phyloP scores from a whole-genome alignment of 805 yeast species.

The Ogataea degrootiae region DNA sequence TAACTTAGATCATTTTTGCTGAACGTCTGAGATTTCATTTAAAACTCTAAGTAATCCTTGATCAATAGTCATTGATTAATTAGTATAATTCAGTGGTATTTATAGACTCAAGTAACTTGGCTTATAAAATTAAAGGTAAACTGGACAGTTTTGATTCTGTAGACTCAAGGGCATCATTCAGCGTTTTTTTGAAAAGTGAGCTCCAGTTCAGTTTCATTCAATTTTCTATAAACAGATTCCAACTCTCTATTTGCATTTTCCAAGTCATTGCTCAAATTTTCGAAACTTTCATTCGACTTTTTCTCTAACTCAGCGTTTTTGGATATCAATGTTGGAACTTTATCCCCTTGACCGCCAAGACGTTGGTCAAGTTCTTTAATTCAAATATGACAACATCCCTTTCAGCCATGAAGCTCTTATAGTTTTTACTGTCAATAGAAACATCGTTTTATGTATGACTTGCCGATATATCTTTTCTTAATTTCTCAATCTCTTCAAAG shows the following conservation, averaged over 20 bases:
- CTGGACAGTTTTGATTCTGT: constrained; percentile 8
- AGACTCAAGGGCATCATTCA: constrained; percentile 13
- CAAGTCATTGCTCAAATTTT: not conserved
- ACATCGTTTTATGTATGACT: constrained; percentile 65
- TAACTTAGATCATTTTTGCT: not conserved
- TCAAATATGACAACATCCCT: constrained; percentile 46
- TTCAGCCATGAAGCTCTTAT: constrained; percentile 36
- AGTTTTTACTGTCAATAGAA: constrained; percentile 50
- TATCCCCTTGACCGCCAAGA: constrained; percentile 44
- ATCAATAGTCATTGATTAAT: too few relatives aligned
- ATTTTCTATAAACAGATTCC: not conserved
- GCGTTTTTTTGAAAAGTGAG: constrained; percentile 8
- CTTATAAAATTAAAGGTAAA: constrained; percentile 4
- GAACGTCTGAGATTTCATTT: not conserved
- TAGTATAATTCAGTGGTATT: not conserved
- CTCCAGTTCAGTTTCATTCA: constrained; percentile 4
- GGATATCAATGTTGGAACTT: constrained; percentile 36
- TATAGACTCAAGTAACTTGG: constrained; percentile 5
- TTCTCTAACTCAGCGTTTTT: constrained; percentile 30
- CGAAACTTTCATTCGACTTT: constrained; percentile 8
- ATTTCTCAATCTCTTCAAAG: constrained; percentile 48
- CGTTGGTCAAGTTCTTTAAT: constrained; percentile 47
- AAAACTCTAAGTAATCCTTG: constrained; percentile 5
- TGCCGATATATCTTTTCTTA: constrained; percentile 58
- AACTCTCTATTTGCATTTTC: constrained; percentile 2